Base-by-base conservation (phyloP, 495 filamentous ascomycete genomes). In the Rhizodiscina lignyota region DNA sequence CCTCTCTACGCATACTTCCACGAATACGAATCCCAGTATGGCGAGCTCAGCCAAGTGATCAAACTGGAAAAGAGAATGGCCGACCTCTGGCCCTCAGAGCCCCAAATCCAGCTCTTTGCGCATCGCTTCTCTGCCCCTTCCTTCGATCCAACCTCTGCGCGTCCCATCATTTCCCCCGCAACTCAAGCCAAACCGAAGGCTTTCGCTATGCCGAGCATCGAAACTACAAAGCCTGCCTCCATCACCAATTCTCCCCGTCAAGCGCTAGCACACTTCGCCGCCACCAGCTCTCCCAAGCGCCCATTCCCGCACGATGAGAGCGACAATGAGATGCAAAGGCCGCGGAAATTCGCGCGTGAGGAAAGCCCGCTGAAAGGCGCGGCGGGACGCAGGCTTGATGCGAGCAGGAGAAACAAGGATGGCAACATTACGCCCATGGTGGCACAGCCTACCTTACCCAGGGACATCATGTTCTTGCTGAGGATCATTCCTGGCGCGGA, bases 41-140 rank as follows among this genome's bases (percentile, higher is more conserved):
- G 91, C 29, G 91, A 97, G 49, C 66, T 94, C 0, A 64, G 72
- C 15, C 83, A 94, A 49, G 77, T 97, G 24, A 70, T 73, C 44
- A 89, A 89, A 50, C 61, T 97, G 19, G 89, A 97, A 51, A 78
- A 71, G 49, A 78, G 89, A 20, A 94, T 96, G 87, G 65, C 68
- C 17, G 85, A 94, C 50, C 65, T 94, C 2, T 96, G 79, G 51
- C 85, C 85, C 13, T 79, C 85, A 39, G 87, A 94, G 40, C 77
- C 83, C 13, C 73, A 72, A 17, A 62, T 94, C 18, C 51, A 64
- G 4, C 68, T 68, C 21, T 97, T 96, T 54, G 65, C 73, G 2
- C 69, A 75, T 35, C 75, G 89, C 30, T 94, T 76, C 50, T 63
- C 75, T 4, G 67, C 65, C 3, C 61, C 67, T 13, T 54, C 52